These are phyloP conservation scores for Venturiaceae sp. DNA, from an alignment of 2,329 filamentous ascomycete genomes.

Conservation along the genomic window DNA sequence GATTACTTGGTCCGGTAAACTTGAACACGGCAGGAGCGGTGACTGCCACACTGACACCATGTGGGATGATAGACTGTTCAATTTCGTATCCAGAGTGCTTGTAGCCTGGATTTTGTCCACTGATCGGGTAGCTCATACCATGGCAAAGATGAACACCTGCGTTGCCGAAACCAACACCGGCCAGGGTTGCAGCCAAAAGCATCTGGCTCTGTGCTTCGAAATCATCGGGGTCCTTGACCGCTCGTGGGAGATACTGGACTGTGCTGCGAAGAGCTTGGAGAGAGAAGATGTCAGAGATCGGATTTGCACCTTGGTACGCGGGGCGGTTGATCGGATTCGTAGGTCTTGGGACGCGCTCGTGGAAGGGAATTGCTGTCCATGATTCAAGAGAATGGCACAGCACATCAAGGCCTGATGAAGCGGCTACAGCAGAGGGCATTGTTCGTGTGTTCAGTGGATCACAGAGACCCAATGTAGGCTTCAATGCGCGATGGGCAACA, in stretches of 20 bases:
- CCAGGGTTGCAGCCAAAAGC: slow-evolving; percentile 87
- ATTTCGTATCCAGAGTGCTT: slow-evolving; percentile 81
- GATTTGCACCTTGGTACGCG: slow-evolving; percentile 94
- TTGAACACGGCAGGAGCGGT: slow-evolving; percentile 88
- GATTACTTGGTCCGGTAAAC: slow-evolving; percentile 86
- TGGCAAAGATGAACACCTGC: slow-evolving; percentile 87
- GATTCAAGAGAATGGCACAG: slow-evolving; percentile 92
- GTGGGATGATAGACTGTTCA: slow-evolving; percentile 71
- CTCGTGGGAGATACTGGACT: slow-evolving; percentile 84
- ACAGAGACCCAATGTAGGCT: slow-evolving; percentile 85
- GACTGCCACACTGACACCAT: slow-evolving; percentile 91
- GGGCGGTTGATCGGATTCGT: slow-evolving; percentile 83
- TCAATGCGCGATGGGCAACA: slow-evolving; percentile 88
- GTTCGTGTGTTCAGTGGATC: slow-evolving; percentile 85
- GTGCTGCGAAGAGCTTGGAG: slow-evolving; percentile 74
- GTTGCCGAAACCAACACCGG: slow-evolving; percentile 94
- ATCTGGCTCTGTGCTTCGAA: slow-evolving; percentile 89
- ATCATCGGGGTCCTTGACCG: slow-evolving; percentile 81
- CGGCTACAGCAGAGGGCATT: slow-evolving; percentile 91
- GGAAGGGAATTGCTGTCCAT: slow-evolving; percentile 95
- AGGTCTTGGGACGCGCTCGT: slow-evolving; percentile 74
- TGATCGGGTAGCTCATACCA: slow-evolving; percentile 97
- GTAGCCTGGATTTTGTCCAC: slow-evolving; percentile 87
- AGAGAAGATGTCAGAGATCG: slow-evolving; percentile 95
- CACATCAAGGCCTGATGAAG: slow-evolving; percentile 85